Base-by-base conservation (phyloP, 345 rosid species). In the Arabis alpina region DNA sequence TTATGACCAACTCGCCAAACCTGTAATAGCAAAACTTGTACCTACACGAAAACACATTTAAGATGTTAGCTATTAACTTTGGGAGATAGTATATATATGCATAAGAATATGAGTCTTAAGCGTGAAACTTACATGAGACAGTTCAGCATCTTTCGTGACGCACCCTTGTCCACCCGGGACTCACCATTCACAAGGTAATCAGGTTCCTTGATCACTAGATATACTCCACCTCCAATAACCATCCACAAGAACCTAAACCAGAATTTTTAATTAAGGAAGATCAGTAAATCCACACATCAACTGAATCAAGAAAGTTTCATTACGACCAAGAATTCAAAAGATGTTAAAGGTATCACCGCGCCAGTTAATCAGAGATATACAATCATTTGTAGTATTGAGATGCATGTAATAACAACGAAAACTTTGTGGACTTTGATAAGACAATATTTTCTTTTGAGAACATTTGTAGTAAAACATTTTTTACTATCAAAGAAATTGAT, bases 201-300 rank as follows among this genome's bases (percentile, higher is more conserved):
- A 64, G 96, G 90, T 80, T 94, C 99, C 85, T 87, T 91, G 61
- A 94, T 94, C 55, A 91, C 98, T 58, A 98, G 99, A 78, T 82
- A 94, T 39, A 94, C 97, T 66, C 99, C 98, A 7, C 99, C 99
- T 76, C 99, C 99, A 79, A 94, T 89, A 77, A 94, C 99, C 99
- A 94, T 94, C 99, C 99, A 94, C 84, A 94, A 77, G 80, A 94
- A 94, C 82, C 99, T 94, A 75, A 70, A 48, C 54, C 39, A 56
- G 24, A 25, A 4, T 36, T 49, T 27, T 0, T 13, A 7, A 15
- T n/a, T 53, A 24, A n/a, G 37, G 8, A 12, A 11, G 25, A 67
- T 66, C 63, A 60, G 41, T 53, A 32, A 65, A 19, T 40, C 45
- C 52, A 65, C 75, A 72, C 30, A 54, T 63, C 12, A 45, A 55